Percentiles rank a stretch among this genome's conserved stretches.
These are phyloP conservation scores for Aquanectria penicillioides DNA, from an alignment of 2,329 filamentous ascomycete genomes.

Conservation along the genomic window DNA sequence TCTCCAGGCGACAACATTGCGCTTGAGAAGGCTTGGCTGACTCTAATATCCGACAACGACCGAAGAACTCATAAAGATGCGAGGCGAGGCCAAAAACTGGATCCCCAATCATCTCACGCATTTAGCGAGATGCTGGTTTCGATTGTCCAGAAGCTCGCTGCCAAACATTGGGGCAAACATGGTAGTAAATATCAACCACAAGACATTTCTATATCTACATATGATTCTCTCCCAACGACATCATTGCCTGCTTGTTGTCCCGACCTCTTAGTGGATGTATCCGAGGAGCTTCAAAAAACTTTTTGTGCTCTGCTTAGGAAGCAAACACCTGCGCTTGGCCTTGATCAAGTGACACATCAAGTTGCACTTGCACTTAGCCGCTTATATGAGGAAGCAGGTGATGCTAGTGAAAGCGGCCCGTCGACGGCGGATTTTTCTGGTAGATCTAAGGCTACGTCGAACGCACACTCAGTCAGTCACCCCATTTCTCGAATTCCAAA, in stretches of 20 bases:
- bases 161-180: conserved; percentile 60
- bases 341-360: conserved; percentile 57
- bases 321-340: conserved; percentile 50
- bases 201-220: conserved; percentile 42
- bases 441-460: conserved; percentile 31
- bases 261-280: conserved; percentile 58
- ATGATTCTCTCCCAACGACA: conserved; percentile 43
- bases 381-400: conserved; percentile 29
- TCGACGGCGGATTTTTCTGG: conserved; percentile 22
- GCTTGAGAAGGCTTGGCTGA: conserved; percentile 81
- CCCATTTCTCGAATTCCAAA: conserved; percentile 36
- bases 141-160: conserved; percentile 56
- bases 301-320: conserved; percentile 62
- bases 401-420: conserved; percentile 26
- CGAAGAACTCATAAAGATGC: conserved; percentile 56
- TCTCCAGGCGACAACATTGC: conserved; percentile 81
- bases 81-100: conserved; percentile 28
- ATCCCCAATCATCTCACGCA: conserved; percentile 18
- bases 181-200: conserved; percentile 48
- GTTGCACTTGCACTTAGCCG: conserved; percentile 51
- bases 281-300: conserved; percentile 56
- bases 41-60: conserved; percentile 62
- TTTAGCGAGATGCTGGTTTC: conserved; percentile 27
- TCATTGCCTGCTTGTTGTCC: conserved; percentile 58
- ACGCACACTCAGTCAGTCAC: conserved; percentile 21